A percentile compares a stretch with the other conserved stretches of the same genome.
Evolutionary conservation across 495 filamentous ascomycete genomes (phyloP).

Genomic region (Parathielavia appendiculata): DNA sequence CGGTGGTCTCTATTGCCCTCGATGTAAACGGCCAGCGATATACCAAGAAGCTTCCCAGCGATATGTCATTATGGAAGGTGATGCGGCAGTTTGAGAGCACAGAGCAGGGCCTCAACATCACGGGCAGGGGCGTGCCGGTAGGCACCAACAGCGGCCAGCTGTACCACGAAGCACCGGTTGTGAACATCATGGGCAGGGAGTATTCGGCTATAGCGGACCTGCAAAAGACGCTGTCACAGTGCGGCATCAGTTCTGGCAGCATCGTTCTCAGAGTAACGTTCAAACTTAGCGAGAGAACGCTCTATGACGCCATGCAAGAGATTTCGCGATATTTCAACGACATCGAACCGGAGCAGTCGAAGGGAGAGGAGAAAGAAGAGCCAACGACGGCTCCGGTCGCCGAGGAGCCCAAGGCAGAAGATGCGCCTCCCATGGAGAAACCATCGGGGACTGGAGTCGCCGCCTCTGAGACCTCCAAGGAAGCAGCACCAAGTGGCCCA

Average conservation of each 20-base stretch:
- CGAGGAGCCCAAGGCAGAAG: slow-evolving; percentile 24
- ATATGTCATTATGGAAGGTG: slow-evolving; percentile 79
- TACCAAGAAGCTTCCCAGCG: slow-evolving; percentile 75
- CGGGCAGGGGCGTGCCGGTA: slow-evolving; percentile 63
- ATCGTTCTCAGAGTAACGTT: slow-evolving; percentile 73
- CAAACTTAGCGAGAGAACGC: slow-evolving; percentile 64
- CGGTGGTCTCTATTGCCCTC: slow-evolving; percentile 77
- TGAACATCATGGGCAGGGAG: slow-evolving; percentile 75
- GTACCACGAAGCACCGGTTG: slow-evolving; percentile 79
- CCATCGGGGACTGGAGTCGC: slow-evolving; percentile 12
- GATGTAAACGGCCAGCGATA: slow-evolving; percentile 72
- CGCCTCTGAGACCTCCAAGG: slow-evolving; percentile 4
- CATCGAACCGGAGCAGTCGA: slow-evolving; percentile 28
- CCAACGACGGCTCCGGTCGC: slow-evolving; percentile 16
- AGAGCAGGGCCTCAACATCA: slow-evolving; percentile 65
- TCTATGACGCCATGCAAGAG: slow-evolving; percentile 79
- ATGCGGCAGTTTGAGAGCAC: slow-evolving; percentile 81
- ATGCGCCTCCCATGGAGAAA: slow-evolving; percentile 12
- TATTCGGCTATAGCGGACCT: slow-evolving; percentile 70
- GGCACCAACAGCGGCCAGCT: slow-evolving; percentile 63
- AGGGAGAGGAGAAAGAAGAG: slow-evolving; percentile 4
- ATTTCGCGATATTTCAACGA: slow-evolving; percentile 66
- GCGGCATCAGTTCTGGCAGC: slow-evolving; percentile 80
- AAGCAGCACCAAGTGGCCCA: background rate
- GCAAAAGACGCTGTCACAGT: slow-evolving; percentile 79